phyloP scores from a whole-genome alignment of 306 rosid species.

The Acmispon strigosus region DNA sequence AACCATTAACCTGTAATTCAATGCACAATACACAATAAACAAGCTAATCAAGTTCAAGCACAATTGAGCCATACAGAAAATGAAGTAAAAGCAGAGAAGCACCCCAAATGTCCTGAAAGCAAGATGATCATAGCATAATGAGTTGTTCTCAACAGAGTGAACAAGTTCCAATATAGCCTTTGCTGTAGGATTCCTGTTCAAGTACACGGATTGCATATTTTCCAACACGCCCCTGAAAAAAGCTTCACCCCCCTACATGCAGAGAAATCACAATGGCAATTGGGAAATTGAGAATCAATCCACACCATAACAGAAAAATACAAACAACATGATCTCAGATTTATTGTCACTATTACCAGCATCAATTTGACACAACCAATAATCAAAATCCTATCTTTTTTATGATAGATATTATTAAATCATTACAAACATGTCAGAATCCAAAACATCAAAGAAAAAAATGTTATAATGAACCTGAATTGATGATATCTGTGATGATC shows the following conservation, averaged over 20 bases:
- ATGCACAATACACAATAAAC: not conserved
- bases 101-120: conserved; percentile 97
- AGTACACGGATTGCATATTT: conserved; percentile 68
- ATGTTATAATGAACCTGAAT: conserved; percentile 29
- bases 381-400: not conserved
- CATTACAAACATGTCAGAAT: not conserved
- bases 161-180: conserved; percentile 77
- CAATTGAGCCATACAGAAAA: not conserved
- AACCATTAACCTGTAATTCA: conserved; percentile 60
- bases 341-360: not conserved
- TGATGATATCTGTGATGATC: conserved; percentile 20
- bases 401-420: not conserved
- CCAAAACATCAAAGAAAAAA: not conserved
- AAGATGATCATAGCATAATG: conserved; percentile 75
- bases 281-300: not conserved
- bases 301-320: not conserved
- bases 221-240: conserved; percentile 71
- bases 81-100: conserved; percentile 13
- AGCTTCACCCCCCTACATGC: conserved; percentile 60
- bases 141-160: conserved; percentile 45
- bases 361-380: not conserved
- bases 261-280: not conserved
- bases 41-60: not conserved
- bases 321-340: not conserved
- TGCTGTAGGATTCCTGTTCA: conserved; percentile 85